phyloP scores from a whole-genome alignment of 2,329 filamentous ascomycete species.

The Colletotrichum tabaci region DNA sequence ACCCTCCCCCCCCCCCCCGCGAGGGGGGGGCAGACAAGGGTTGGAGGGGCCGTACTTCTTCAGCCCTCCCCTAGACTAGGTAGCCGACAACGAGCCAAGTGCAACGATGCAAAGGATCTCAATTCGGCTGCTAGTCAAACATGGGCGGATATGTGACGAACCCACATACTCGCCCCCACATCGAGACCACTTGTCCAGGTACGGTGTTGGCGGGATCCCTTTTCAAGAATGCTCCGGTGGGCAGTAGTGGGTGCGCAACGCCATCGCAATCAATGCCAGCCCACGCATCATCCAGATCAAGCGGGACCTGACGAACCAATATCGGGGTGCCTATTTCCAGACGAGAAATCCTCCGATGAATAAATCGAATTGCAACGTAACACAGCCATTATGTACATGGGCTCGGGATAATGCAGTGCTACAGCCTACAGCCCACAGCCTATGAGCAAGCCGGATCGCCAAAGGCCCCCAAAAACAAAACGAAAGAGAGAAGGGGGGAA shows the following conservation, averaged over 20 bases:
- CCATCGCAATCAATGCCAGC: conserved; percentile 21
- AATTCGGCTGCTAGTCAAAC: conserved; percentile 34
- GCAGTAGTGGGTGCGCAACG: conserved; percentile 27
- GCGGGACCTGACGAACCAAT: conserved; percentile 29
- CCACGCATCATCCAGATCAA: conserved; percentile 15
- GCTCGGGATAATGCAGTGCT: too few species aligned
- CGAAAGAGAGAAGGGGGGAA: too few species aligned
- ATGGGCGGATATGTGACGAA: conserved; percentile 19
- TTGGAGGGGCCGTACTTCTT: conserved; percentile 24
- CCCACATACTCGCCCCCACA: conserved; percentile 20
- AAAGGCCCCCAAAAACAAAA: neutral
- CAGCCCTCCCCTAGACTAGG: conserved; percentile 18
- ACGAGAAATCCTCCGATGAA: conserved; percentile 36
- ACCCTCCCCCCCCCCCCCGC: neutral
- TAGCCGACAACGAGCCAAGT: conserved; percentile 28
- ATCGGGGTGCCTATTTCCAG: conserved; percentile 29
- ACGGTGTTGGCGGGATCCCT: conserved; percentile 24
- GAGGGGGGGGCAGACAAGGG: conserved; percentile 13
- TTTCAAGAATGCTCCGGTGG: conserved; percentile 1
- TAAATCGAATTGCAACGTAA: conserved; percentile 31
- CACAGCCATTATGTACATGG: neutral
- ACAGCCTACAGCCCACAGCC: neutral
- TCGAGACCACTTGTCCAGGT: conserved; percentile 21
- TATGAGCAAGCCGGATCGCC: neutral
- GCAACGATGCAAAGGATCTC: conserved; percentile 24